Percentiles rank a stretch among this genome's conserved stretches.
These are phyloP conservation scores for Labyrinthula sp. DNA, from an alignment of 352 stramenopile genomes.

Conservation along the genomic window DNA sequence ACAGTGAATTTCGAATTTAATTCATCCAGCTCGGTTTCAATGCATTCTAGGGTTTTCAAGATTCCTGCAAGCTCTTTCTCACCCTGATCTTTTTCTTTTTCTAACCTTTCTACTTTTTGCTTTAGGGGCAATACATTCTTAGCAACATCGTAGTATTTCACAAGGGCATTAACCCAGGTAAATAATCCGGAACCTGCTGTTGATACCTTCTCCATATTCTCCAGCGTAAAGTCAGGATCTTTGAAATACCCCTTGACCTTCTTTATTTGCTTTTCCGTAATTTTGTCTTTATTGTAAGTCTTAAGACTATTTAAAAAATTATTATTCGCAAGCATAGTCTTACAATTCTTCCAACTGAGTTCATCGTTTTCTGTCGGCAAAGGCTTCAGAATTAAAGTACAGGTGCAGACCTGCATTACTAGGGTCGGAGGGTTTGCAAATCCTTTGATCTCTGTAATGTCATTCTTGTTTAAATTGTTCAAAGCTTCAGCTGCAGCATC, in stretches of 20 bases:
- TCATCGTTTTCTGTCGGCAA: slow-evolving; percentile 62
- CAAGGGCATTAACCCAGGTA: slow-evolving; percentile 74
- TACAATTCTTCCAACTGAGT: slow-evolving; percentile 66
- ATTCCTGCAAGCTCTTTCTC: slow-evolving; percentile 49
- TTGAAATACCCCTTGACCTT: slow-evolving; percentile 77
- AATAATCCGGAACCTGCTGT: slow-evolving; percentile 62
- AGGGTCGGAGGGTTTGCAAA: slow-evolving; percentile 70
- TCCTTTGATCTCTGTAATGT: slow-evolving; percentile 80
- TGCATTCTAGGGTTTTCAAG: slow-evolving; percentile 44
- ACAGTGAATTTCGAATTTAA: slow-evolving; percentile 67
- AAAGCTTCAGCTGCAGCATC: slow-evolving; percentile 68
- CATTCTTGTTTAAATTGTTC: slow-evolving; percentile 73
- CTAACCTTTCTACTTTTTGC: slow-evolving; percentile 67
- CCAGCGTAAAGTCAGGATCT: slow-evolving; percentile 68
- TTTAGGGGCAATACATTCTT: slow-evolving; percentile 72
- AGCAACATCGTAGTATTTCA: slow-evolving; percentile 82
- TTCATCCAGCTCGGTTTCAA: slow-evolving; percentile 61
- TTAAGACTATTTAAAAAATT: slow-evolving; percentile 65
- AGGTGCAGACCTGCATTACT: slow-evolving; percentile 49
- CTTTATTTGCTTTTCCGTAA: slow-evolving; percentile 76
- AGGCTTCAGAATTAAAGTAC: slow-evolving; percentile 61
- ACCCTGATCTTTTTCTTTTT: slow-evolving; percentile 63
- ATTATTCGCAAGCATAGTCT: slow-evolving; percentile 71
- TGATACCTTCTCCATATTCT: slow-evolving; percentile 79
- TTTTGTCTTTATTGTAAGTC: slow-evolving; percentile 81